Conservation (phyloP, 257 asterid genomes). For the Fraxinus cuspidata region DNA sequence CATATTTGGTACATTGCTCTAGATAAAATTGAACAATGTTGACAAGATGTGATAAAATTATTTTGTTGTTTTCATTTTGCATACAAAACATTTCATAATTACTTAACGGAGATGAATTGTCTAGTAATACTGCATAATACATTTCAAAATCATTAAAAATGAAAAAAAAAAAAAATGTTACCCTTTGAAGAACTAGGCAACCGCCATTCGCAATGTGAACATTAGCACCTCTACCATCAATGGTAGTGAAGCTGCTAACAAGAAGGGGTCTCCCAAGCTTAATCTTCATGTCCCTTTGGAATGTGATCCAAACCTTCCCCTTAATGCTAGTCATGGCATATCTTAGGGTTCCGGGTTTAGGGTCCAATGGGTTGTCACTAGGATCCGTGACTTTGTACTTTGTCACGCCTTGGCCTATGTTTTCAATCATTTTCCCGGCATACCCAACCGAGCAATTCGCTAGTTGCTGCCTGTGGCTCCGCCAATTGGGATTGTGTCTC, state of each 20-base stretch:
- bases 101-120: too few species aligned
- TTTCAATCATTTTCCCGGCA: conserved; percentile 66
- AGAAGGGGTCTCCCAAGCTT: conserved; percentile 62
- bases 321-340: conserved; percentile 50
- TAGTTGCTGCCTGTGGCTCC: conserved; percentile 51
- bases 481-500: conserved; percentile 61
- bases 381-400: conserved; percentile 60
- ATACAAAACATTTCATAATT: too few species aligned
- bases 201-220: conserved; percentile 67
- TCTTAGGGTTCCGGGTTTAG: conserved; percentile 72
- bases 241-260: conserved; percentile 62
- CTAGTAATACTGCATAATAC: too few species aligned
- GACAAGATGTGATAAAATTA: background rate
- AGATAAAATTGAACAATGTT: too few species aligned
- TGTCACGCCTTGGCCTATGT: conserved; percentile 41
- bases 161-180: background rate
- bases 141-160: background rate
- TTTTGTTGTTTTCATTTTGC: too few species aligned
- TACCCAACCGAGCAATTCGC: conserved; percentile 76
- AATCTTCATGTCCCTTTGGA: conserved; percentile 61
- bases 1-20: background rate
- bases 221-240: conserved; percentile 76
- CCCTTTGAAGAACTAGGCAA: conserved; percentile 58
- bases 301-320: conserved; percentile 85
- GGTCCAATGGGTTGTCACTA: conserved; percentile 57